Base-by-base conservation (phyloP, 2,329 filamentous ascomycete genomes). In the Fusarium anguioides region DNA sequence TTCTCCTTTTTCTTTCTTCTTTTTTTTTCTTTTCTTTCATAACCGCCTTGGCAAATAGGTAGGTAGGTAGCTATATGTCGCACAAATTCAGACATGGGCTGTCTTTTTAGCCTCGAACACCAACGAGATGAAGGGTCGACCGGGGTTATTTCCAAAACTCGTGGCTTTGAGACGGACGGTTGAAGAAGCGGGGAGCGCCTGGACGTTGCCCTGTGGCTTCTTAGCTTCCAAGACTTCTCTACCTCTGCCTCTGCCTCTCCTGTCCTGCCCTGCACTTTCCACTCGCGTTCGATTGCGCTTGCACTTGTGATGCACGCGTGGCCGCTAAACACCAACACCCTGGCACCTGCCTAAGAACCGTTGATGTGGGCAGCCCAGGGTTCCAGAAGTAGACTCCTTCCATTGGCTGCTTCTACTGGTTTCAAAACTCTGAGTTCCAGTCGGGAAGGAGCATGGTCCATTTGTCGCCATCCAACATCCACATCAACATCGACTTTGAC, bases 81-180 rank as follows among this genome's bases (percentile, higher is more conserved):
- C 61, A 58, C 46, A 60, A 60, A 49, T 40, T 35, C 47, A 48
- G 53, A 47, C 57, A 52, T 58, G 50, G 62, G 50, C 57, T 63
- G 42, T 44, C 36, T 27, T 51, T 49, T 65, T 65, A 65, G 62
- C 63, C 63, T 66, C 64, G 58, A 66, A 68, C 64, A 64, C 44
- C 60, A 66, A 66, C 64, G 64, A 68, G 60, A 68, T 68, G 64
- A 66, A 66, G 63, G 63, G 63, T 67, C 50, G 63, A 46, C 63
- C 51, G 40, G 60, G 60, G 44, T 46, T 63, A 20, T 63, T 49
- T 63, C 50, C 44, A 63, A 63, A 63, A 63, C 60, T 63, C 44
- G 63, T 66, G 63, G 63, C 63, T 67, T 66, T 64, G 36, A 41
- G 45, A 66, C 57, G 50, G 57, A 51, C 46, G 46, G 63, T 66